Base-by-base conservation (phyloP, 169 alveolate species). In the Ichthyophthirius multifiliis region DNA sequence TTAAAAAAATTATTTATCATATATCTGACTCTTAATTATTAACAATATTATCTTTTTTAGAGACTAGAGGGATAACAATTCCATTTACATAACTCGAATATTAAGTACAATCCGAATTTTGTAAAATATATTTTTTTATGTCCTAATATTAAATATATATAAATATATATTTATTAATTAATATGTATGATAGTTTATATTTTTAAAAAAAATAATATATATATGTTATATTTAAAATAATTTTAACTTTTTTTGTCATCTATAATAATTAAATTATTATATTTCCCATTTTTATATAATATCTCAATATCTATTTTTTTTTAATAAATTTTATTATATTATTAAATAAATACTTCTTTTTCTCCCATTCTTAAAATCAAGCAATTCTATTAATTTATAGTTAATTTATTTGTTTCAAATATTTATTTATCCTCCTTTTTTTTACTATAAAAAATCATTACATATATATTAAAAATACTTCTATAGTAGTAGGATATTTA, bases 261-360 rank as follows among this genome's bases (percentile, higher is more conserved):
- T 34, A 15, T 4, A 55, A 7, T 9, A 55, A 27, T 7, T 55
- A 27, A 13, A 27, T 55, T 39, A 55, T 55, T 27, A 34, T 55
- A 23, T 55, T 39, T 10, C 43, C 71, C 71, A 55, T 55, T 4
- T 34, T 55, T 4, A 55, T 55, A 23, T 55, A 55, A 27, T 55
- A 55, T 39, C 23, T 55, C 4, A 55, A n/a, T 27, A 55, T 55
- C 71, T 55, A 15, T 55, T 15, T 20, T 55, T 55, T 18, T 55
- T 45, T 41, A 34, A 12, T 2, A 3, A 10, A 41, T 35, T 27
- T 15, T 39, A 55, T 37, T n/a, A 45, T 5, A n/a, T n/a, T n/a
- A n/a, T n/a, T n/a, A n/a, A n/a, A n/a, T n/a, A n/a, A 62, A n/a
- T n/a, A 85, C 77, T 76, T 81, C 85, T 44, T 85, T 85, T 67